Evolutionary conservation across 2,329 filamentous ascomycete species (phyloP).

Genomic region (Leptographium galeiforme): DNA sequence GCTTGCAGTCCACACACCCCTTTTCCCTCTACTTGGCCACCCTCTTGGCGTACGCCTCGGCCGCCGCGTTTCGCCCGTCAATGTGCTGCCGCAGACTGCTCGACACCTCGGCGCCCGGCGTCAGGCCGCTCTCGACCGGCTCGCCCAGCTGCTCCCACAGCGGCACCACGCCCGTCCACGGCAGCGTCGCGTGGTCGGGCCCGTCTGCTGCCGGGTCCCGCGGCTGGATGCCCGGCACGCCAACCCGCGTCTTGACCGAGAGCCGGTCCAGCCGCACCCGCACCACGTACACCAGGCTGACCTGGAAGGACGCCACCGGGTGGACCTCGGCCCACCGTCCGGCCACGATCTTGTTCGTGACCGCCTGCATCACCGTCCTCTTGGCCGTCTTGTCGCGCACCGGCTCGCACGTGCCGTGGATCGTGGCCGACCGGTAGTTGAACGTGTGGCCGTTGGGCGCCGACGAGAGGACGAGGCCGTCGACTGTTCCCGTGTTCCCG

Average conservation of each 20-base stretch:
- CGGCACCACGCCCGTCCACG: constrained; percentile 10
- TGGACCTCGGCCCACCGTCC: constrained; percentile 9
- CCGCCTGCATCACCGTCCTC: constrained; percentile 6
- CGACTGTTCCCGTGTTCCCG: constrained; percentile 6
- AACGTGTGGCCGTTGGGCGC: constrained; percentile 12
- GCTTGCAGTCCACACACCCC: constrained; percentile 12
- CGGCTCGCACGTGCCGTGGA: constrained; percentile 9
- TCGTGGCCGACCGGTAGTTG: constrained; percentile 11
- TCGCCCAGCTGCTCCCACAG: constrained; percentile 11
- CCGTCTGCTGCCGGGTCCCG: constrained; percentile 8
- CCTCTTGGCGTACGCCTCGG: constrained; percentile 2
- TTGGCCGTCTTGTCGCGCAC: constrained; percentile 3
- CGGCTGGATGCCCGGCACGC: constrained; percentile 9
- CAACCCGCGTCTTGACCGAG: constrained; percentile 9
- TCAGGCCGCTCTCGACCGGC: constrained; percentile 8
- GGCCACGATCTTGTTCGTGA: constrained; percentile 10
- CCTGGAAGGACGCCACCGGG: constrained; percentile 8
- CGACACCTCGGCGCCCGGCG: constrained; percentile 4
- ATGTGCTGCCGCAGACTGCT: constrained; percentile 4
- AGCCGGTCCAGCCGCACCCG: constrained; percentile 7
- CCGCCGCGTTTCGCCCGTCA: constrained; percentile 3
- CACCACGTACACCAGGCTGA: constrained; percentile 9
- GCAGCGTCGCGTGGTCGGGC: constrained; percentile 2
- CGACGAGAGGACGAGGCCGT: constrained; percentile 9
- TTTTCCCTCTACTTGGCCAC: no score